Evolutionary conservation across 2,329 filamentous ascomycete genomes (phyloP).

Genomic region (Falciphora oryzae): DNA sequence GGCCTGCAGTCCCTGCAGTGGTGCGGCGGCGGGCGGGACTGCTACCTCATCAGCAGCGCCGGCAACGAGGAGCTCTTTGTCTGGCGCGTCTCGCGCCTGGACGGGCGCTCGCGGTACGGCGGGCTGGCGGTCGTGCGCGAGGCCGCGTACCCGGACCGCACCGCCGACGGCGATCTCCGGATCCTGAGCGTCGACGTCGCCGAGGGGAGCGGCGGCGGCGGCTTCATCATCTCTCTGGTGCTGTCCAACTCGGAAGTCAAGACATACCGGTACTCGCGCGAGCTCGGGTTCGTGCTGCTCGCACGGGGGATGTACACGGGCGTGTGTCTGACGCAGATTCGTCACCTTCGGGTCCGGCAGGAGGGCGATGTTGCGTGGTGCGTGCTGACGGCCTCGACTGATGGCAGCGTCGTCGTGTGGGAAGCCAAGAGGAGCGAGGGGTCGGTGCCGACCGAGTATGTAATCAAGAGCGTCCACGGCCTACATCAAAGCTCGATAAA

Average conservation of each 20-base stretch:
- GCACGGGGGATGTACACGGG: slow-evolving; percentile 58
- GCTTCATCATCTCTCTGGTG: slow-evolving; percentile 61
- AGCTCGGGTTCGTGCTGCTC: slow-evolving; percentile 41
- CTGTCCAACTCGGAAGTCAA: slow-evolving; percentile 81
- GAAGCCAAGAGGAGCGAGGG: slow-evolving; percentile 13
- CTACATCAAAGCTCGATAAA: slow-evolving; percentile 84
- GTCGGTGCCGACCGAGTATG: slow-evolving; percentile 16
- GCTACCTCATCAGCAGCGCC: slow-evolving; percentile 69
- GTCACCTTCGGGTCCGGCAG: slow-evolving; percentile 33
- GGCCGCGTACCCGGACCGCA: slow-evolving; percentile 45
- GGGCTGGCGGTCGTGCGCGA: slow-evolving; percentile 53
- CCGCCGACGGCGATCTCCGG: slow-evolving; percentile 59
- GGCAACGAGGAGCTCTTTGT: slow-evolving; percentile 86
- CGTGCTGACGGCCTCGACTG: slow-evolving; percentile 69
- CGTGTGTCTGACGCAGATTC: slow-evolving; percentile 67
- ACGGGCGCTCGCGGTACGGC: slow-evolving; percentile 30
- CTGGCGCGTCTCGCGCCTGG: slow-evolving; percentile 61
- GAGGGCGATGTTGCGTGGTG: slow-evolving; percentile 14
- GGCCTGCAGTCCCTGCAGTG: slow-evolving; percentile 79
- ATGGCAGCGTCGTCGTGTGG: slow-evolving; percentile 69
- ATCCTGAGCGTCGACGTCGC: slow-evolving; percentile 72
- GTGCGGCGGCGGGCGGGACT: slow-evolving; percentile 40
- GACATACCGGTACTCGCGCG: slow-evolving; percentile 44
- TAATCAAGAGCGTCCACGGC: slow-evolving; percentile 27
- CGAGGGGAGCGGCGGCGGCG: slow-evolving; percentile 16